Evolutionary conservation across 345 rosid genomes (phyloP), one percentile per base, ranked within the genome.

Genomic region (Lenwebbia sp.): DNA sequence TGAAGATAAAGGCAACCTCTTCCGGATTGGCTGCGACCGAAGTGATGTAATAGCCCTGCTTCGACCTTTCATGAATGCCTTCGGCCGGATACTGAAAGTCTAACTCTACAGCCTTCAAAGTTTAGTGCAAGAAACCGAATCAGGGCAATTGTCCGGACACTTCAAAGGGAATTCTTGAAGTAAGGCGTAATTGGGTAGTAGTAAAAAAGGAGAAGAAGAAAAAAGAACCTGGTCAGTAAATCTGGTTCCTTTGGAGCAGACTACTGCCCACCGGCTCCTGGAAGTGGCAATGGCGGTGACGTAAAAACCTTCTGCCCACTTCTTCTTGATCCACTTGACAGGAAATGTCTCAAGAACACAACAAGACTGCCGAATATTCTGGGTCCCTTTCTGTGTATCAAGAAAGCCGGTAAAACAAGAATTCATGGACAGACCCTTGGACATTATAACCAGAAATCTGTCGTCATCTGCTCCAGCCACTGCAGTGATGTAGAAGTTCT

Each of bases 381-480:
- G 87, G 13, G 89, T 88, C 11, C 89, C 89, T 86, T 17, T 52
- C 37, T 62, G 40, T 62, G 5, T 2, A 62, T 62, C 75, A 7
- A 28, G 5, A 30, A 65, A 65, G 17, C 76, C 41, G 23, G 41
- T 65, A 33, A 65, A 65, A 65, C 44, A 33, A 37, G 22, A 22
- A 30, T 65, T 65, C 41, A 33, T 30, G 44, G 76, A 4, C 76
- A 2, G 82, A 96, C 98, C 98, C 88, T 96, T 95, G 10, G 99
- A 95, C 99, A 96, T 96, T 86, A 96, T 96, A 86, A 95, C 98
- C 23, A 96, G 90, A 25, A 98, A 94, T 89, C 96, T 95, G 56
- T n/a, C n/a, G n/a, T 94, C 94, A 88, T 88, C 91, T 65, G 98
- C 94, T 88, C 99, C 99, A 51, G 98, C 98, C 58, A 95, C 92